A percentile compares a stretch with the other conserved stretches of the same genome.
phyloP scores from a whole-genome alignment of 2,329 filamentous ascomycete genomes.

The Dactylonectria macrodidyma region DNA sequence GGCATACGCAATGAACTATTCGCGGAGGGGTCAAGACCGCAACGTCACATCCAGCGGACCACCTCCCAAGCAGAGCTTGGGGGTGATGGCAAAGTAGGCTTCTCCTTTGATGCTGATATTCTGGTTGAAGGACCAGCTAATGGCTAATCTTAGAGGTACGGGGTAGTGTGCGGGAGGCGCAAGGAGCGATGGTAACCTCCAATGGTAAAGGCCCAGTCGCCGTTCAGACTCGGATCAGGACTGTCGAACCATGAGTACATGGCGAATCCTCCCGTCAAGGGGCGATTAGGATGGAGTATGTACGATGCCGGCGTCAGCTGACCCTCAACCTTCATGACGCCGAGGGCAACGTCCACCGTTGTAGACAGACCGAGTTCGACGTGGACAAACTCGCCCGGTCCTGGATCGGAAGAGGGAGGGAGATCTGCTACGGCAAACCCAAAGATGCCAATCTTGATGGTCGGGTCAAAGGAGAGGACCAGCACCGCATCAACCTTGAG shows the following conservation, averaged over 20 bases:
- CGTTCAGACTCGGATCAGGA: neutral
- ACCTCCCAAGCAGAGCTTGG: neutral
- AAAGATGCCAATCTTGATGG: constrained; percentile 7
- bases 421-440: neutral
- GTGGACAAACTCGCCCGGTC: neutral
- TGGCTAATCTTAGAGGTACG: neutral
- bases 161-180: neutral
- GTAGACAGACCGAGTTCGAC: neutral
- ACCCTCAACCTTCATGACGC: neutral
- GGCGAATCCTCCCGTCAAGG: neutral
- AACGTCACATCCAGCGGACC: neutral
- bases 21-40: too few species aligned
- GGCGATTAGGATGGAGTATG: neutral
- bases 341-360: neutral
- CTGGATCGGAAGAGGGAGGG: neutral
- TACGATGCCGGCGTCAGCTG: neutral
- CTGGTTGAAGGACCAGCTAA: neutral
- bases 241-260: constrained; percentile 1
- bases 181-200: constrained; percentile 1
- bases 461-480: neutral
- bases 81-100: neutral
- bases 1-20: neutral
- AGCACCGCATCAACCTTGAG: neutral
- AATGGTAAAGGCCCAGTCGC: neutral
- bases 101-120: neutral